Percentiles rank a stretch among this genome's conserved stretches.
These are phyloP conservation scores for Nicotiana paniculata DNA, from an alignment of 257 asterid genomes.

Conservation along the genomic window DNA sequence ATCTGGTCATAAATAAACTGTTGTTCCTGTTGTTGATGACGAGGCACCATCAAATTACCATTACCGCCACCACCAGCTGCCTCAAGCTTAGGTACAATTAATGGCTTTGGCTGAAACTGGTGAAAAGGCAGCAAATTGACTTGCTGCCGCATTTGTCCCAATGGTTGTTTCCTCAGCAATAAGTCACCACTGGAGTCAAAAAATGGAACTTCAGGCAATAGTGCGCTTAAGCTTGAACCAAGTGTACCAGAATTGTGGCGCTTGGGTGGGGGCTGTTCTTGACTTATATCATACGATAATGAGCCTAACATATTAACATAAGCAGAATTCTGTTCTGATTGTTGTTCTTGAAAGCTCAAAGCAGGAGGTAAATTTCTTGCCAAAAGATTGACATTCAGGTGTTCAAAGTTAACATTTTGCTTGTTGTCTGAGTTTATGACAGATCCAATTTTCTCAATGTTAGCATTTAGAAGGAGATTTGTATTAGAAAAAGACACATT, in stretches of 20 bases:
- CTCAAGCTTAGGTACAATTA: conserved; percentile 32
- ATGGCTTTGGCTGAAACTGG: conserved; percentile 19
- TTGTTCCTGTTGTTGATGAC: conserved; percentile 16
- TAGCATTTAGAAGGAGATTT: conserved; percentile 2
- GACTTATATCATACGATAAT: conserved; percentile 4
- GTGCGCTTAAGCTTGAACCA: neutral
- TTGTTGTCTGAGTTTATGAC: conserved; percentile 5
- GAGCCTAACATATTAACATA: conserved; percentile 13
- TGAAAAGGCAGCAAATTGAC: neutral
- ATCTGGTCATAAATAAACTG: conserved; percentile 34
- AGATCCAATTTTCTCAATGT: conserved; percentile 17
- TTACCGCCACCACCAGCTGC: conserved; percentile 16
- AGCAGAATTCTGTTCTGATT: conserved; percentile 14
- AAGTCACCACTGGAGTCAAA: conserved; percentile 18
- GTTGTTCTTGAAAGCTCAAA: conserved; percentile 4
- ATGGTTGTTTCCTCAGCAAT: conserved; percentile 10
- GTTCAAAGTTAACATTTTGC: neutral
- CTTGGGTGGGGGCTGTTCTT: conserved; percentile 28
- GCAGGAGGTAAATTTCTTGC: neutral
- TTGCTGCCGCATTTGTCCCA: conserved; percentile 8
- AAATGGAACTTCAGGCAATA: conserved; percentile 15
- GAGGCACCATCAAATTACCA: conserved; percentile 13
- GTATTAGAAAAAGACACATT: conserved; percentile 9
- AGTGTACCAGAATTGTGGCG: conserved; percentile 27
- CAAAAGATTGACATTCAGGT: conserved; percentile 6